Base-by-base conservation (phyloP, 2,329 filamentous ascomycete genomes). In the Trichophyton verrucosum region DNA sequence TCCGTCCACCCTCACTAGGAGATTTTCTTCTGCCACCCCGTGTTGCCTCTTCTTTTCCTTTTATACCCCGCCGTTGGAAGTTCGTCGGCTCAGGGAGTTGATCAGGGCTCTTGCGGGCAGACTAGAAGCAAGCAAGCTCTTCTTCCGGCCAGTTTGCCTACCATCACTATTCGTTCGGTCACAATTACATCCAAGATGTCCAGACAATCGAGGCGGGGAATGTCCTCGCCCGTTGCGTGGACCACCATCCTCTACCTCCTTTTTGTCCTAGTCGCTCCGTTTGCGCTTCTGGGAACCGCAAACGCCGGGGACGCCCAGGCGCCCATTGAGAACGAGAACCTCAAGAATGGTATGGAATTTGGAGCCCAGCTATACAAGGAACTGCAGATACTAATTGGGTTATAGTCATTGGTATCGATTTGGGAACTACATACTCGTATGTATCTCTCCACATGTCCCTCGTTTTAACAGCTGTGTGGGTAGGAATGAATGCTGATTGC, bases 201-300 rank as follows among this genome's bases (percentile, higher is more conserved):
- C 70, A 77, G 80, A 71, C 76, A 79, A 73, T 86, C 84, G 73
- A 74, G 77, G 72, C 72, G 71, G 64, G 69, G 68, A 78, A 82
- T 80, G 81, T 83, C 78, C 80, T 87, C 83, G 82, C 85, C 82
- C 74, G 91, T 80, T 80, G 86, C 86, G 81, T 96, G 82, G 91
- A 90, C 83, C 79, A 84, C 94, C 74, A 80, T 96, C 77, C 86
- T 91, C 79, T 96, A 96, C 81, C 87, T 96, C 70, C 84, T 90
- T 73, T 84, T 96, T 66, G 84, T 97, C 67, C 89, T 99, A 71
- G 85, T 86, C 70, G 82, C 88, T 66, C 91, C 91, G 68, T 81
- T 96, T 72, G 87, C 91, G 66, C 87, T 97, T 73, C 84, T 95
- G 68, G 85, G 87, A 77, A 81, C 81, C 66, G 86, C 81, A 68